Base-by-base conservation (phyloP, 768 basidiomycete genomes). In the Suillus subalutaceus region DNA sequence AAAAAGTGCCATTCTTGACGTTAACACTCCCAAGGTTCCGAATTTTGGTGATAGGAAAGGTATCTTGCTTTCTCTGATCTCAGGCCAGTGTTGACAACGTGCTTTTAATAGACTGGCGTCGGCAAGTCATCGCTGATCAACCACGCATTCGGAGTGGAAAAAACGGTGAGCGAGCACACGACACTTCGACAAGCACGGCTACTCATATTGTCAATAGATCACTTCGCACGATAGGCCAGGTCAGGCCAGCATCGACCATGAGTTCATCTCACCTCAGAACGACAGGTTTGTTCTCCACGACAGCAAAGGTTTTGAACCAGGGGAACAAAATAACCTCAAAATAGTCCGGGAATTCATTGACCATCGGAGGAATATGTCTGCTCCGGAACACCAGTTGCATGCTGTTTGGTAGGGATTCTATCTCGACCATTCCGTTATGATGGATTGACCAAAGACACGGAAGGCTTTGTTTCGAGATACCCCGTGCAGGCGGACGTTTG, bases 231-330 rank as follows among this genome's bases (percentile, higher is more conserved):
- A 38, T 16, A 65, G 6, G 12, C 66, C 37, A 32, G 70, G 69
- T 15, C 15, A 71, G 37, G 70, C 63, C 3, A 53, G 67, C 41
- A 70, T 70, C 9, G 48, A 71, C 16, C 20, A 20, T 10, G 70
- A 65, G 43, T 62, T 70, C n/a, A 64, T 60, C n/a, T 71, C 69
- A 35, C 38, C 3, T 41, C 32, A 65, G 56, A 70, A 70, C 41
- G n/a, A 48, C 7, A 63, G 46, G 37, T 65, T 70, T 55, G 55
- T 70, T 37, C 67, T 70, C n/a, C 69, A 70, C 18, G 70, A 70
- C 32, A 68, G 69, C 40, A 12, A 35, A 63, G 70, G 69, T 18
- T 68, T 71, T 32, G 69, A 70, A 65, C 46, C 63, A 40, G 69
- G 67, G 2, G 66, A 67, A 3, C 6, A 20, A n/a, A 41, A 44